These are phyloP conservation scores for Monocercomonoides exilis DNA, from an alignment of 78 protist species.

Conservation along the genomic window DNA sequence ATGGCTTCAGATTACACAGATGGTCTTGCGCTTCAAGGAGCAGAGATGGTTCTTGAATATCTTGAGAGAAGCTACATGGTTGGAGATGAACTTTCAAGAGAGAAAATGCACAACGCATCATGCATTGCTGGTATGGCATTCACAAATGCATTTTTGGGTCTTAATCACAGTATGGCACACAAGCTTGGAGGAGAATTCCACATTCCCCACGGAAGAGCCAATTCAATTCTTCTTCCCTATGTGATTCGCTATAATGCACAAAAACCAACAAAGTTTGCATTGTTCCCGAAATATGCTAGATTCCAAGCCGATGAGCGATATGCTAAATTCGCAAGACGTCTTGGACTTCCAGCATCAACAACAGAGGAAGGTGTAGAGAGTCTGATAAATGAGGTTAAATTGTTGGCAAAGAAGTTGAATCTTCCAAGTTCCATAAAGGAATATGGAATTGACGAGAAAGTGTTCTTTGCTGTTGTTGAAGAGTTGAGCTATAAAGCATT, in stretches of 20 bases:
- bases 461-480: conserved; percentile 1
- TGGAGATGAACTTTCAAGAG: conserved; percentile 14
- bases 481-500: conserved; percentile 19
- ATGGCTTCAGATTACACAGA: conserved; percentile 18
- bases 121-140: conserved; percentile 49
- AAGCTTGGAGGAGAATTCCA: conserved; percentile 27
- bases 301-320: conserved; percentile 16
- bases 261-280: conserved; percentile 1
- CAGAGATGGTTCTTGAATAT: conserved; percentile 1
- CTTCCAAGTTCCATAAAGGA: conserved; percentile 17
- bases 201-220: conserved; percentile 47
- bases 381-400: conserved; percentile 4
- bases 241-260: conserved; percentile 29
- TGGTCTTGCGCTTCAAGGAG: not conserved
- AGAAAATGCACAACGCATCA: conserved; percentile 34
- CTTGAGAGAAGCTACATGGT: not conserved
- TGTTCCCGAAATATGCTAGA: conserved; percentile 21
- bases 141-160: conserved; percentile 44
- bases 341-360: conserved; percentile 4
- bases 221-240: conserved; percentile 22
- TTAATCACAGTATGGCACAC: conserved; percentile 43
- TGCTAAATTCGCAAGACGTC: conserved; percentile 10
- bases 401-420: not conserved
- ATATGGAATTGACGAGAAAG: not conserved
- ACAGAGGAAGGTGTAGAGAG: not conserved